These are phyloP conservation scores for Haplosporangium gracile DNA, from an alignment of 192 early-diverging fungal species.

Conservation along the genomic window DNA sequence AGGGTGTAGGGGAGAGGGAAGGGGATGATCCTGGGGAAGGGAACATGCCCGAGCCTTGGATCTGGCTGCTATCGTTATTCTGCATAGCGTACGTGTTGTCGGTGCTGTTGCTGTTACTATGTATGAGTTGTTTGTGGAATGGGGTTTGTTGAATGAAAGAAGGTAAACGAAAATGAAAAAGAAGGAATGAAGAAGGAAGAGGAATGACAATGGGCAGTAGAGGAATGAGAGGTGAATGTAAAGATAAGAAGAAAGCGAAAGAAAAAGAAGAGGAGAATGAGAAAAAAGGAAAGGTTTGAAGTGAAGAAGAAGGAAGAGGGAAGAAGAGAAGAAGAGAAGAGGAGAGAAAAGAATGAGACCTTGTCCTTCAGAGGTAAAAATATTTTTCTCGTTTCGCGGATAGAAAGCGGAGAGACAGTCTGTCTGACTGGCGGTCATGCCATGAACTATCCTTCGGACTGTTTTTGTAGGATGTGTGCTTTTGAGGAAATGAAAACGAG, in stretches of 20 bases:
- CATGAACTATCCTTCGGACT: neutral
- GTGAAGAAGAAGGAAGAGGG: neutral
- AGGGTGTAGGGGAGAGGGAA: neutral
- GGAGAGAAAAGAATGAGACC: neutral
- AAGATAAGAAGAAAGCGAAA: neutral
- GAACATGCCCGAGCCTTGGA: slow-evolving; percentile 5
- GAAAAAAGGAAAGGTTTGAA: neutral
- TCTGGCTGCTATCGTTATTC: neutral
- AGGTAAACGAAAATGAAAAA: neutral
- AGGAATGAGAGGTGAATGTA: neutral
- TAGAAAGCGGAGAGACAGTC: neutral
- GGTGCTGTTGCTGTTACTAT: neutral
- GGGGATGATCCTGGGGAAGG: slow-evolving; percentile 10
- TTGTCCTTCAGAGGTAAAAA: neutral
- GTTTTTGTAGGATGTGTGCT: neutral
- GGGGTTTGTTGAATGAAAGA: neutral
- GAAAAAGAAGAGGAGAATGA: neutral
- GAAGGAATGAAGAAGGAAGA: neutral
- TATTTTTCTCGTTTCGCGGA: neutral
- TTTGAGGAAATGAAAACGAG: neutral
- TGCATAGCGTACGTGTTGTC: neutral
- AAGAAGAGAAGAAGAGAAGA: neutral
- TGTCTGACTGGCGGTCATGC: neutral
- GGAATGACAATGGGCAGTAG: neutral
- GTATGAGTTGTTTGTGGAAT: neutral